These are phyloP conservation scores for Rutstroemia sydowiana DNA, from an alignment of 2,329 filamentous ascomycete species.

Conservation along the genomic window DNA sequence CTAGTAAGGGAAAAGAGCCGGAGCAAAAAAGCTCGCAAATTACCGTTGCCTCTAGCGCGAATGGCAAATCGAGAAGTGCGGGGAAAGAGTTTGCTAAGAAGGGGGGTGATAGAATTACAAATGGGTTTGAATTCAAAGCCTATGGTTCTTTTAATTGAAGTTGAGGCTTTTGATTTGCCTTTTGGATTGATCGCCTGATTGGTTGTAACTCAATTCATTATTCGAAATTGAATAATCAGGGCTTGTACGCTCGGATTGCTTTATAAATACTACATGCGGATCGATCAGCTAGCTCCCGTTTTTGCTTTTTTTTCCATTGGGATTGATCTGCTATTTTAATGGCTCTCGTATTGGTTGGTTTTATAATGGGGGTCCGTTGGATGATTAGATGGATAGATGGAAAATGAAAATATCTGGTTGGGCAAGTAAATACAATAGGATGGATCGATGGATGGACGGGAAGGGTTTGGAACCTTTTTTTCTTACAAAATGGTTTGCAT, in stretches of 20 bases:
- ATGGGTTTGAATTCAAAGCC: constrained; percentile 6
- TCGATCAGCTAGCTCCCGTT: no score
- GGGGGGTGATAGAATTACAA: constrained; percentile 2
- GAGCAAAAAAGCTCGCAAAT: not conserved
- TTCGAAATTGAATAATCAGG: no score
- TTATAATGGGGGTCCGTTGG: not conserved
- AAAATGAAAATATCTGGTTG: not conserved
- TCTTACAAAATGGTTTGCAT: no score
- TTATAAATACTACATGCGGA: no score
- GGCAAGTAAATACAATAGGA: not conserved
- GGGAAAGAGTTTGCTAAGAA: constrained; percentile 9
- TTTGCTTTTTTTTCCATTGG: no score
- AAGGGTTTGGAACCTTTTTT: not conserved
- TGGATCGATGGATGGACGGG: not conserved
- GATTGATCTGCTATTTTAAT: no score
- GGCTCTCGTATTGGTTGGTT: no score
- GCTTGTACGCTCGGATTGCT: no score
- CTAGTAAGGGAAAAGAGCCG: not conserved
- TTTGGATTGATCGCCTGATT: no score
- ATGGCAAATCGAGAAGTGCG: constrained; percentile 4
- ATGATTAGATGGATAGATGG: not conserved
- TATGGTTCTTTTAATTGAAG: constrained; percentile 4
- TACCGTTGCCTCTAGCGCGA: not conserved
- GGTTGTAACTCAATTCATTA: no score
- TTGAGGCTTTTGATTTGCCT: not conserved